Evolutionary conservation across 257 asterid species (phyloP).

Genomic region (Scutellaria minor): DNA sequence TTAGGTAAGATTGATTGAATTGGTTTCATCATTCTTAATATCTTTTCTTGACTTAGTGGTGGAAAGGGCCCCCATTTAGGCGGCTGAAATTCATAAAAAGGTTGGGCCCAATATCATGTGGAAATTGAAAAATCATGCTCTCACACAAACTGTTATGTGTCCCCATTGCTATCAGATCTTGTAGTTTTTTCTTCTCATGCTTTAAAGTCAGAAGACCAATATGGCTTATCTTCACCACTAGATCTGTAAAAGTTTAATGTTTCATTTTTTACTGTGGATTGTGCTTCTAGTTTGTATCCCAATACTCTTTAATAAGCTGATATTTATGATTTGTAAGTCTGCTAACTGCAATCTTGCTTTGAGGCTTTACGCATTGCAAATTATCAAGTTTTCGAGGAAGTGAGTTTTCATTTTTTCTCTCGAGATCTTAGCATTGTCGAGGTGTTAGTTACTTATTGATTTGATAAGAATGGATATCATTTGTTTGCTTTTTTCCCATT

Average conservation of each 20-base stretch:
- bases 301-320: neutral
- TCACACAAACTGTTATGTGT: conserved; percentile 30
- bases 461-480: neutral
- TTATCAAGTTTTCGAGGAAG: neutral
- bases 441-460: neutral
- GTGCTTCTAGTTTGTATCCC: conserved; percentile 27
- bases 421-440: neutral
- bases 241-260: conserved; percentile 47
- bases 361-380: neutral
- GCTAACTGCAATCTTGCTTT: neutral
- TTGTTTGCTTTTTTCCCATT: conserved; percentile 2
- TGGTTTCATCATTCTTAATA: conserved; percentile 25
- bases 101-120: conserved; percentile 51
- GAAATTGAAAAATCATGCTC: conserved; percentile 38
- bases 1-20: conserved; percentile 50
- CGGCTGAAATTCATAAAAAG: conserved; percentile 41
- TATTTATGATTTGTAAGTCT: neutral
- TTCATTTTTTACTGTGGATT: conserved; percentile 33
- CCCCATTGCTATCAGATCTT: conserved; percentile 42
- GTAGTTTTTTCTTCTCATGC: conserved; percentile 34
- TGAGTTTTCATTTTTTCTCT: neutral
- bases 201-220: conserved; percentile 37
- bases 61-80: conserved; percentile 53
- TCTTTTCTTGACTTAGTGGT: conserved; percentile 43
- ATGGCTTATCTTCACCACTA: conserved; percentile 40